phyloP scores from a whole-genome alignment of 345 rosid genomes.

The Pelargonium nanum region DNA sequence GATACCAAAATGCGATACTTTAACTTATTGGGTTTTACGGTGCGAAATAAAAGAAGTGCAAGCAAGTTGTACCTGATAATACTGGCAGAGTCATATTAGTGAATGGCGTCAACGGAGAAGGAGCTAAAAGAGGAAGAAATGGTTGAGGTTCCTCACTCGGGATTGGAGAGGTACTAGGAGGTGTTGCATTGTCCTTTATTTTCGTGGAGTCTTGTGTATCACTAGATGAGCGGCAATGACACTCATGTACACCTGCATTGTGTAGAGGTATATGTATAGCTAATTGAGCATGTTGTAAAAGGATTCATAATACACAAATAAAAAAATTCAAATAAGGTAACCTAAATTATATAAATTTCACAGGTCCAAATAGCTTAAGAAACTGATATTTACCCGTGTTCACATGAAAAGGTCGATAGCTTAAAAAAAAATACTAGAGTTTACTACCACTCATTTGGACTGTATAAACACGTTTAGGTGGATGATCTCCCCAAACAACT shows the following conservation, averaged over 20 bases:
- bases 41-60: conserved; percentile 3
- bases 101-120: conserved; percentile 42
- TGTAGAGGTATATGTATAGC: conserved; percentile 1
- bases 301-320: too few relatives aligned
- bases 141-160: conserved; percentile 29
- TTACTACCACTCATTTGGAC: too few relatives aligned
- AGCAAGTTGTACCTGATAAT: conserved; percentile 34
- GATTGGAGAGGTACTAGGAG: conserved; percentile 18
- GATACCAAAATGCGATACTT: background rate
- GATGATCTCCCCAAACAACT: too few relatives aligned
- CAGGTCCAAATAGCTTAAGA: background rate
- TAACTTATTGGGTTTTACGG: background rate
- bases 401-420: too few relatives aligned
- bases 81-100: conserved; percentile 30
- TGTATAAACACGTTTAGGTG: too few relatives aligned
- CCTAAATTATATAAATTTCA: background rate
- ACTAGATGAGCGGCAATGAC: conserved; percentile 7
- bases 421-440: too few relatives aligned
- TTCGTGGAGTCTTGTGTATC: conserved; percentile 1
- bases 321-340: too few relatives aligned
- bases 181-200: conserved; percentile 7
- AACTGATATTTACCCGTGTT: background rate
- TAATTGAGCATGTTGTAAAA: background rate
- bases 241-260: conserved; percentile 14
- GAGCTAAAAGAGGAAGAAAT: conserved; percentile 49